phyloP scores from a whole-genome alignment of 371 early-diverging fungal genomes.

The Syncephalastrum racemosum region DNA sequence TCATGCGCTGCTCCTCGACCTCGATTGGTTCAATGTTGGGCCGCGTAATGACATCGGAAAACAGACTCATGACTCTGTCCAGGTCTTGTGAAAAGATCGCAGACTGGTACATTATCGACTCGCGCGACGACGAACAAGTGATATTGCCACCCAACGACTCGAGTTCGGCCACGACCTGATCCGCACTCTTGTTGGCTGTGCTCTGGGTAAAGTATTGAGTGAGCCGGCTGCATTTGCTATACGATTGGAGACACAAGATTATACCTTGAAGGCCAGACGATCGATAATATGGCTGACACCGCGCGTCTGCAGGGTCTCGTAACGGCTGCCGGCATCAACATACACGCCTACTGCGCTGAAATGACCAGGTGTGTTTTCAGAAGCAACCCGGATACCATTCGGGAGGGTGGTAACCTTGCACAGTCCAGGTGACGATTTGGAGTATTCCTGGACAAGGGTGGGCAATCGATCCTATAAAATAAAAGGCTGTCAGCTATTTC shows the following conservation, averaged over 20 bases:
- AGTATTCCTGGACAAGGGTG: constrained; percentile 45
- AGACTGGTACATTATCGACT: constrained; percentile 93
- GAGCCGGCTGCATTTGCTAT: no score
- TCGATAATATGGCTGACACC: constrained; percentile 89
- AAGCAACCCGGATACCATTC: constrained; percentile 87
- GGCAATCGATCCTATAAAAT: constrained; percentile 16
- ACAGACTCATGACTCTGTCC: constrained; percentile 65
- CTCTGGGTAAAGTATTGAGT: constrained; percentile 26
- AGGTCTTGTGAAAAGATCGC: constrained; percentile 87
- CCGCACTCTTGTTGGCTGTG: constrained; percentile 62
- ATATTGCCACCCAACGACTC: constrained; percentile 91
- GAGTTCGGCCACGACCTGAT: constrained; percentile 73
- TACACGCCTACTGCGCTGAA: constrained; percentile 89
- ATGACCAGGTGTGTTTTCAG: constrained; percentile 82
- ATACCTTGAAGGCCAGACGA: constrained; percentile 89
- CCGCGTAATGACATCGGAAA: constrained; percentile 78
- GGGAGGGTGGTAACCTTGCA: constrained; percentile 72
- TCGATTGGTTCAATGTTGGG: constrained; percentile 75
- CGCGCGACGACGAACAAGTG: constrained; percentile 87
- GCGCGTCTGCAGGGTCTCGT: constrained; percentile 70
- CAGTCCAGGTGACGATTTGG: constrained; percentile 38
- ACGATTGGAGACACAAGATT: background rate
- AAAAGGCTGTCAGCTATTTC: no score
- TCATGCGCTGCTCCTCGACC: constrained; percentile 78
- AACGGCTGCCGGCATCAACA: constrained; percentile 88